These are phyloP conservation scores for Rhodotorula sp. DNA, from an alignment of 1,284 basidiomycete species.

Conservation along the genomic window DNA sequence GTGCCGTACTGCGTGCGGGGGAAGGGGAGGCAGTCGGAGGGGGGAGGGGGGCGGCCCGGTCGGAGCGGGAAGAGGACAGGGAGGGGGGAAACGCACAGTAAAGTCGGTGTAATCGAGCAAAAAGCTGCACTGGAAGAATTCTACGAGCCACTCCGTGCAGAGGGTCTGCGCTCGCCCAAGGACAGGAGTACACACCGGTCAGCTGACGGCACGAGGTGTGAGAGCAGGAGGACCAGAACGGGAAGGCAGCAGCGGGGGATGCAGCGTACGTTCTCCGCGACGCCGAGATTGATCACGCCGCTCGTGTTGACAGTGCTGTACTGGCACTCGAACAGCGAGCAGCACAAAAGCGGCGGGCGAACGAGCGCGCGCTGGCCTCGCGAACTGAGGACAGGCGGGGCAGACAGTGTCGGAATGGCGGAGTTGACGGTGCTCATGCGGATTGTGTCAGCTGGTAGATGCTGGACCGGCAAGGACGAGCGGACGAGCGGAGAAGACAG, in stretches of 20 bases:
- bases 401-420: constrained; percentile 8
- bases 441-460: neutral
- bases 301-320: constrained; percentile 20
- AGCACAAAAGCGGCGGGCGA: constrained; percentile 37
- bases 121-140: constrained; percentile 27
- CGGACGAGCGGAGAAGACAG: neutral
- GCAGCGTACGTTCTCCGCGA: constrained; percentile 36
- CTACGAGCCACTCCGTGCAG: constrained; percentile 22
- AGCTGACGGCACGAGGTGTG: neutral
- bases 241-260: no score
- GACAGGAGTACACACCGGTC: neutral
- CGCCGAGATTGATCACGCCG: constrained; percentile 32
- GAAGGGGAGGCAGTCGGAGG: constrained; percentile 40
- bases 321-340: constrained; percentile 39
- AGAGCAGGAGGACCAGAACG: neutral
- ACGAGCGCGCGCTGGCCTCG: constrained; percentile 31
- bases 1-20: constrained; percentile 42
- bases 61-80: constrained; percentile 19
- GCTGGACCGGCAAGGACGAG: neutral
- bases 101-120: constrained; percentile 21
- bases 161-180: constrained; percentile 3
- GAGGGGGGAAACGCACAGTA: constrained; percentile 7
- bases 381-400: constrained; percentile 15
- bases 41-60: constrained; percentile 23
- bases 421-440: neutral